Base-by-base conservation (phyloP, 2,329 filamentous ascomycete genomes). In the Incumbomyces lentus region DNA sequence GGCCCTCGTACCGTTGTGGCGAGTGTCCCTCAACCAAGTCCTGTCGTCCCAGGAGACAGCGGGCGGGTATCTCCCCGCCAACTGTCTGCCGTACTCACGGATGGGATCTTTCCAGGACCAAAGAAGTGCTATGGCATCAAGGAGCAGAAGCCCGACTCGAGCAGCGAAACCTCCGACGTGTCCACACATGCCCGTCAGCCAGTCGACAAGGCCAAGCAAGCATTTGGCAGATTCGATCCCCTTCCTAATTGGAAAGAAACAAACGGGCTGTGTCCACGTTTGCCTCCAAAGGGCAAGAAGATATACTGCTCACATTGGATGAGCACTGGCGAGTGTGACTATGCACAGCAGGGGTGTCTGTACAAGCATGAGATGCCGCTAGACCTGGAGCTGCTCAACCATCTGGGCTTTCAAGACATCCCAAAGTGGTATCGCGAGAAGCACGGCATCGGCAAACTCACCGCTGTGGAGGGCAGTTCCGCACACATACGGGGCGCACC, bases 241-340 rank as follows among this genome's bases (percentile, higher is more conserved):
- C 41, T 44, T 26, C 32, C 41, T 18, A 11, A 12, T 12, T 44
- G 41, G 41, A 35, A 44, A 22, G 22, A 36, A 3, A 34, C 14
- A n/a, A 5, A 17, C 49, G 55, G 38, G 44, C 34, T 52, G 2
- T 51, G 50, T 14, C 55, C 53, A 3, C 55, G 53, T 4, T 65
- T 31, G 12, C 44, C 66, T 14, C 63, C 69, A 10, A 59, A 59
- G 4, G 63, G 65, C 5, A 78, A 75, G 58, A 94, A 94, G 62
- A 69, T 83, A 18, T 94, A 84, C 64, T 95, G 88, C 65, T 86
- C 87, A 49, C 86, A 90, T 64, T 95, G 88, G 88, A 82, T 95
- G 46, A 81, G 86, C 56, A 82, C 84, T 49, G 88, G 87, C 16
- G 79, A 85, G 36, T 95, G 89, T 62, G 84, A 84, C 51, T 95